Evolutionary conservation across 768 basidiomycete species (phyloP), one percentile per base, ranked within the genome.

Genomic region (Porpolomopsis calyptriformis): DNA sequence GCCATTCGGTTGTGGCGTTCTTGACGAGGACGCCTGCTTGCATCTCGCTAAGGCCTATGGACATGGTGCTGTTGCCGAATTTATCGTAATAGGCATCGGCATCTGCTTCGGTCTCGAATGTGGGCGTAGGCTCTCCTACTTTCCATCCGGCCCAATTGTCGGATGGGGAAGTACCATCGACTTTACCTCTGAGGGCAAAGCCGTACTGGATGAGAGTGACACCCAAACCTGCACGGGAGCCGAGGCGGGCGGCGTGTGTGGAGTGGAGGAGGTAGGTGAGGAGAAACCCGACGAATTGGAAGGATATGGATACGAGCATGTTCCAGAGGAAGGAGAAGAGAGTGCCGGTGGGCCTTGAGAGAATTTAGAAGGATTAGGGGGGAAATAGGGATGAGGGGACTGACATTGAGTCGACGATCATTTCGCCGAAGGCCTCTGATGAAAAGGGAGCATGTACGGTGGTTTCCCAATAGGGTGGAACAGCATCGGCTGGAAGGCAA

Each of bases 391-490:
- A 41, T 4, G 18, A 19, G 19, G 27, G 3, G 6, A 43, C 42
- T 43, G 12, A 31, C 42, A 98, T 76, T 10, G 81, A 80, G 54
- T 97, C 94, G 57, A 98, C 81, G 55, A 94, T 78, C 66, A 96
- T 80, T 54, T 92, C 83, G 29, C 90, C 83, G 23, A 77, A 60
- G 5, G 68, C 63, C 51, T 77, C 74, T 12, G 80, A 68, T 12
- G 78, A 62, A 51, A 77, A 80, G 7, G 93, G 91, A 5, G 93
- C 82, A 60, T 97, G 88, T n/a, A 98, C 78, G 2, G 90, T 93
- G 1, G 90, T 96, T 54, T 97, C 94, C 80, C 91, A 97, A 64
- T 99, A 99, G 1, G 92, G 87, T 3, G 96, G 96, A 5, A 91
- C 92, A n/a, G 90, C 80, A 63, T 99, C 96, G 12, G 86, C 81